phyloP scores from a whole-genome alignment of 129 eudicot species.

The Artemisia argyi region DNA sequence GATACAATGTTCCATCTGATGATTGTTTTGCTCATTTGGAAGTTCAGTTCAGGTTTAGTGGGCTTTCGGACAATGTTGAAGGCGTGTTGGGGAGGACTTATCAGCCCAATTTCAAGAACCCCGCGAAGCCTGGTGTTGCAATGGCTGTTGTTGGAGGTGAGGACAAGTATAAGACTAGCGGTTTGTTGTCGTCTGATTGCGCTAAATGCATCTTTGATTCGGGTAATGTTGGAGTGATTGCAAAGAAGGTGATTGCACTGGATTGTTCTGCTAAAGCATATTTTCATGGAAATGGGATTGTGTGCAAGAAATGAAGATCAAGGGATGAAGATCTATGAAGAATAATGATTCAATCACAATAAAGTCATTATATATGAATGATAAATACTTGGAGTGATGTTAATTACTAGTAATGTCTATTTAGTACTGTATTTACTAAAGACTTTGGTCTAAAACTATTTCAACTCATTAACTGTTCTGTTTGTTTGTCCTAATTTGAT shows the following conservation, averaged over 20 bases:
- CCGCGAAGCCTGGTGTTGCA: conserved; percentile 59
- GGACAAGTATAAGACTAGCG: conserved; percentile 46
- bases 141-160: conserved; percentile 79
- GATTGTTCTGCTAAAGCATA: conserved; percentile 44
- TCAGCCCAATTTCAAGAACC: conserved; percentile 52
- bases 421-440: not conserved
- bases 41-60: conserved; percentile 49
- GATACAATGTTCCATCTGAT: conserved; percentile 44
- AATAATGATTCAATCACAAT: not conserved
- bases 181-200: conserved; percentile 53
- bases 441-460: not conserved
- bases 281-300: conserved; percentile 53
- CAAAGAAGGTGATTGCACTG: conserved; percentile 16
- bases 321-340: not conserved
- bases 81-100: conserved; percentile 61
- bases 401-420: not conserved
- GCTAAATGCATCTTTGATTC: conserved; percentile 41
- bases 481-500: no score
- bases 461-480: no score
- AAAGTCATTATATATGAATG: not conserved
- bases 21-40: conserved; percentile 61
- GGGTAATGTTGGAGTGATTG: conserved; percentile 9
- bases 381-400: conserved; percentile 2
- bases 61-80: conserved; percentile 46
- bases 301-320: conserved; percentile 54